phyloP scores from a whole-genome alignment of 163 green algal species.

The Volvox carteri region DNA sequence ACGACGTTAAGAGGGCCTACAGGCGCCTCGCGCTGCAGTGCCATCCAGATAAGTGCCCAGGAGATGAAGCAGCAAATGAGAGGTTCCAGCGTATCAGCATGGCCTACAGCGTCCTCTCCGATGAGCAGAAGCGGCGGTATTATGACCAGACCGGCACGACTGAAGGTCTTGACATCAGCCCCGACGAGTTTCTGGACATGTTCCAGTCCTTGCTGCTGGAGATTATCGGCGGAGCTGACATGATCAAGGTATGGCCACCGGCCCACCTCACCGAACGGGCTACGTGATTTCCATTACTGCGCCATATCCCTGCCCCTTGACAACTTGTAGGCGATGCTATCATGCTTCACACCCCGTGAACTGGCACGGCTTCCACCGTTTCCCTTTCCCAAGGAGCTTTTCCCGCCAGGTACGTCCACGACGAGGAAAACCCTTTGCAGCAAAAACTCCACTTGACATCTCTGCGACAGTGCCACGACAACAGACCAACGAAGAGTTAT shows the following conservation, averaged over 20 bases:
- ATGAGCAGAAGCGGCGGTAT: constrained; percentile 58
- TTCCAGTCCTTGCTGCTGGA: constrained; percentile 66
- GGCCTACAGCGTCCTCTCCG: constrained; percentile 70
- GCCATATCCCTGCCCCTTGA: background rate
- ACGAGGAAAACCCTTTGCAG: too few species aligned
- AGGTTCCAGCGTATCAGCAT: constrained; percentile 66
- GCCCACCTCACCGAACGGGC: too few species aligned
- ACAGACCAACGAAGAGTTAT: too few species aligned
- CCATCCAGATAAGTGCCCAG: constrained; percentile 67
- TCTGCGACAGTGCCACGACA: too few species aligned
- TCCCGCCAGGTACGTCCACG: constrained; percentile 65
- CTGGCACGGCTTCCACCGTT: constrained; percentile 70
- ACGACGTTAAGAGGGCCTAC: constrained; percentile 72
- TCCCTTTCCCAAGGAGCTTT: constrained; percentile 75
- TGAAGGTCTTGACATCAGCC: constrained; percentile 64
- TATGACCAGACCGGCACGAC: constrained; percentile 69
- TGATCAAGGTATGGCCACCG: constrained; percentile 35
- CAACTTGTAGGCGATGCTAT: constrained; percentile 50
- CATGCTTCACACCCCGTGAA: constrained; percentile 62
- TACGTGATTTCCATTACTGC: background rate
- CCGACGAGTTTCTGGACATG: constrained; percentile 68
- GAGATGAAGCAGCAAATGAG: constrained; percentile 46
- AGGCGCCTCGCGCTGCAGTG: constrained; percentile 73
- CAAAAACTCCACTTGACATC: too few species aligned
- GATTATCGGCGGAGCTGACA: constrained; percentile 55